Evolutionary conservation across 169 alveolate genomes (phyloP).

Genomic region (Miamiensis avidus): DNA sequence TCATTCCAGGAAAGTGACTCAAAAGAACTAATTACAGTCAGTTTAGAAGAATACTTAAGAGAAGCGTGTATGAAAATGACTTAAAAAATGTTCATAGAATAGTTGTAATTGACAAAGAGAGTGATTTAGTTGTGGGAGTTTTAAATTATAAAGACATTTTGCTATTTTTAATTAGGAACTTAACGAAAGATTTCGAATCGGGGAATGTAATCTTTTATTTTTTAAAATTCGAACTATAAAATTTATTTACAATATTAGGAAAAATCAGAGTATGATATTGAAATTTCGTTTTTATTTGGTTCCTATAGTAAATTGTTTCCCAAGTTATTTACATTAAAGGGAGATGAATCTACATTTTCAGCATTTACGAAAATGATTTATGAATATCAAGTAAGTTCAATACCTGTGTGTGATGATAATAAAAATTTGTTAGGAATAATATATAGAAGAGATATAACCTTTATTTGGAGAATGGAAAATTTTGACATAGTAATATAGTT

Average conservation of each 20-base stretch:
- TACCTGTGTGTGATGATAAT: slow-evolving; percentile 28
- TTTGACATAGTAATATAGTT: slow-evolving; percentile 27
- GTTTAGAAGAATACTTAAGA: slow-evolving; percentile 20
- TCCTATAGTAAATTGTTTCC: neutral
- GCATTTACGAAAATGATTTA: slow-evolving; percentile 32
- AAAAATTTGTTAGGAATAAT: slow-evolving; percentile 33
- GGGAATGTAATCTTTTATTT: neutral
- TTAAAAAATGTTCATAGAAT: slow-evolving; percentile 35
- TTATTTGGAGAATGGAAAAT: slow-evolving; percentile 32
- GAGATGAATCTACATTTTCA: slow-evolving; percentile 16
- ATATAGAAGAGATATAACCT: slow-evolving; percentile 42
- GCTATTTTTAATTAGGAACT: slow-evolving; percentile 37
- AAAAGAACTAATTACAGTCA: slow-evolving; percentile 11
- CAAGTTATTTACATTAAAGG: neutral
- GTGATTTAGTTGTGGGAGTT: slow-evolving; percentile 36
- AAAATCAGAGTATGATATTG: slow-evolving; percentile 14
- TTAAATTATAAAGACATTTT: slow-evolving; percentile 38
- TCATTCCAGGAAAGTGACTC: slow-evolving; percentile 6
- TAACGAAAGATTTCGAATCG: slow-evolving; percentile 30
- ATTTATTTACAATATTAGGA: no score
- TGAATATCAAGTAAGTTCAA: slow-evolving; percentile 16
- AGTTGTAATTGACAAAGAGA: slow-evolving; percentile 41
- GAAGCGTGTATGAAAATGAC: slow-evolving; percentile 35
- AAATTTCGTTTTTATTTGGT: slow-evolving; percentile 1
- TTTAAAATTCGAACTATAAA: no score